Conservation (phyloP, 257 asterid species). For the Solanum ahanhuiri region DNA sequence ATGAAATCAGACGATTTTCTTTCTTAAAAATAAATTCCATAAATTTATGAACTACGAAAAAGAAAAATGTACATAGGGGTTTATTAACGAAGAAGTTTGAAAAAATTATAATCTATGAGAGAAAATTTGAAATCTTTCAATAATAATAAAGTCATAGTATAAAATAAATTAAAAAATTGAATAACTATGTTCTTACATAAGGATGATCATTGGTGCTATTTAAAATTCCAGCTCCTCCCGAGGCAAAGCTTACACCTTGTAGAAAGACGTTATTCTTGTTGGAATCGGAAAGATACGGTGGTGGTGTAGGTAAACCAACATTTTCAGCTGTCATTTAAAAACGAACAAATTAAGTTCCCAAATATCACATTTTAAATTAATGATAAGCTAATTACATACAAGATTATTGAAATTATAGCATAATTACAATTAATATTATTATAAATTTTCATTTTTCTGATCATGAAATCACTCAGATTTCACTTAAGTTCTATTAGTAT, state of each 20-base stretch:
- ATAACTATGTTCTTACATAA: neutral
- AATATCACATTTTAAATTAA: neutral
- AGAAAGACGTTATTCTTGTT: neutral
- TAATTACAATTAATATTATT: neutral
- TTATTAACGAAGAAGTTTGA: neutral
- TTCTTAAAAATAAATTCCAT: neutral
- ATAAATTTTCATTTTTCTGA: neutral
- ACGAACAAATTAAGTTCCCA: neutral
- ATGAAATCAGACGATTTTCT: neutral
- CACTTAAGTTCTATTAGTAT: too few relatives aligned
- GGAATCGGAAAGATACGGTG: neutral
- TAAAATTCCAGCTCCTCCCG: constrained; percentile 3
- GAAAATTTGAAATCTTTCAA: neutral
- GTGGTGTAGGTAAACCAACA: neutral
- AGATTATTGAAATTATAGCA: neutral
- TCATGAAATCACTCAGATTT: neutral
- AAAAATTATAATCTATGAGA: neutral
- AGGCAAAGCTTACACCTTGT: neutral
- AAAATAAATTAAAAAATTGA: neutral
- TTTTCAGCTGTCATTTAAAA: neutral
- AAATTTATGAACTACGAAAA: neutral
- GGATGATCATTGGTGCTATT: neutral
- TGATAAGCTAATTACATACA: neutral
- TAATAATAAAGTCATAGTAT: neutral
- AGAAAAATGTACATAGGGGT: neutral